A percentile compares a stretch with the other conserved stretches of the same genome.
Evolutionary conservation across 441 rosid species (phyloP).

Genomic region (Bruguiera hainesii): DNA sequence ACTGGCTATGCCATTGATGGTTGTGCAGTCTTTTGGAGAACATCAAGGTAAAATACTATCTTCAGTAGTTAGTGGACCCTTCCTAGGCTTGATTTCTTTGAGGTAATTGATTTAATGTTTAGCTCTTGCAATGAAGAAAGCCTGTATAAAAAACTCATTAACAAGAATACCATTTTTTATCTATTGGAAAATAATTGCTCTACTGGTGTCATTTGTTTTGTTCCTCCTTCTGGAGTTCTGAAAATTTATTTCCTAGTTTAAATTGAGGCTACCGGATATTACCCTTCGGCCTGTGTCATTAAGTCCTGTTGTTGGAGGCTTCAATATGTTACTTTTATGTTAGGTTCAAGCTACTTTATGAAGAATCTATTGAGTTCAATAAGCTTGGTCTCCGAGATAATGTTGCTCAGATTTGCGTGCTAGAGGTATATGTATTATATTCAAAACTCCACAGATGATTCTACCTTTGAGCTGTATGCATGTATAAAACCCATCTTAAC

Average conservation of each 20-base stretch:
- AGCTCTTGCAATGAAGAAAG: not conserved
- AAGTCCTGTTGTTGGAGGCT: constrained; percentile 22
- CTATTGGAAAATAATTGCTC: not conserved
- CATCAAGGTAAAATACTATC: constrained; percentile 50
- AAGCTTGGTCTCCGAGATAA: constrained; percentile 89
- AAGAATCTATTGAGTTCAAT: constrained; percentile 78
- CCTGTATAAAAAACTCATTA: not conserved
- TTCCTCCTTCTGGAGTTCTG: not conserved
- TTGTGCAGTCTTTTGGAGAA: constrained; percentile 95
- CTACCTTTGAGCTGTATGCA: constrained; percentile 1
- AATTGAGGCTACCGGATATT: constrained; percentile 4
- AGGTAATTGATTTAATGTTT: constrained; percentile 3
- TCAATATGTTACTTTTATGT: constrained; percentile 22
- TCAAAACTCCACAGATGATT: not conserved
- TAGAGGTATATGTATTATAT: constrained; percentile 51
- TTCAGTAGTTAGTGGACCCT: not conserved
- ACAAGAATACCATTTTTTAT: not conserved
- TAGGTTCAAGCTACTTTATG: constrained; percentile 85
- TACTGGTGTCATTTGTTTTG: not conserved
- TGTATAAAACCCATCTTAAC: not conserved
- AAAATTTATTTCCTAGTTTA: not conserved
- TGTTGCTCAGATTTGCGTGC: constrained; percentile 96
- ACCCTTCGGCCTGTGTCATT: constrained; percentile 9
- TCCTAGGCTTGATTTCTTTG: constrained; percentile 3
- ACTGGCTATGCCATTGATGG: constrained; percentile 93